Base-by-base conservation (phyloP, 306 rosid species). In the Acmispon strigosus region DNA sequence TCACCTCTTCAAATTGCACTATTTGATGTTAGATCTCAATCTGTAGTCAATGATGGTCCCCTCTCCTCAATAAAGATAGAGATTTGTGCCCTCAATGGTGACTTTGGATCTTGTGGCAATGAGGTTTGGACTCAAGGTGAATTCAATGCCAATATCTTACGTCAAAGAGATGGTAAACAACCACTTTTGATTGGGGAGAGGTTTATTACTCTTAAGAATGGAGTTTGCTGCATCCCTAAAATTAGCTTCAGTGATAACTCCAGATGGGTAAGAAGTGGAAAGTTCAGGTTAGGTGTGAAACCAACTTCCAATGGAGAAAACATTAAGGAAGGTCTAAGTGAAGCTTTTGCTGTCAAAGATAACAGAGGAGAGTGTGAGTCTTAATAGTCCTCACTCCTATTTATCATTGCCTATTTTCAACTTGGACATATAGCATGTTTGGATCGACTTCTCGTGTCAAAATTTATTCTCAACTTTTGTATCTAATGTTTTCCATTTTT, bases 291-390 rank as follows among this genome's bases (percentile, higher is more conserved):
- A 53, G 97, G 89, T 72, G 77, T 57, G 45, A 53, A 74, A 48
- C 9, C 58, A 19, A 16, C 1, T 41, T 17, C 44, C 8, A 58
- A 3, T 7, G 82, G 69, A 44, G 78, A 62, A 32, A 41, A 64
- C 2, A 61, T 90, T 13, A 85, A 83, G 73, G 96, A 81, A 56
- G 86, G 89, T 18, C 80, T 45, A 73, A 88, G 90, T 66, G 82
- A 80, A 36, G 52, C 89, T 22, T 84, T 91, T 41, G 34, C 44
- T 27, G 96, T 91, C 36, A 88, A 82, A 65, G 96, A 91, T 67
- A 85, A 69, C 55, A 73, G 92, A 0, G 97, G 92, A 64, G 90
- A 88, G 56, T 0, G 96, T 88, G 58, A 76, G 85, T 90, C 62
- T 56, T 58, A 7, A 47, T 50, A 15, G n/a, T 61, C 17, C 37